Evolutionary conservation across 176 grass and related monocot genomes (phyloP).

Genomic region (Pontederia paniculata): DNA sequence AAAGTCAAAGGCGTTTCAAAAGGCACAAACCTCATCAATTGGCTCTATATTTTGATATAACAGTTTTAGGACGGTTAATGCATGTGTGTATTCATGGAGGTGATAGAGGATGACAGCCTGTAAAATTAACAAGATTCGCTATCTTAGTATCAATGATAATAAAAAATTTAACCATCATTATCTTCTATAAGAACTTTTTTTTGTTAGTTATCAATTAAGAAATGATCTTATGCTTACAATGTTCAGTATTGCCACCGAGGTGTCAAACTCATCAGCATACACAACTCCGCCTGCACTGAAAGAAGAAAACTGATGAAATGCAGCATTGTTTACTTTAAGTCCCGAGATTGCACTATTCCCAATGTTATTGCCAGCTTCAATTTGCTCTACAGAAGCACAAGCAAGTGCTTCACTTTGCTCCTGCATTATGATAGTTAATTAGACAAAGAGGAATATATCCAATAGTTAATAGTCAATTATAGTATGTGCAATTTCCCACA

Average conservation of each 20-base stretch:
- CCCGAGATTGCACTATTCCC: constrained; percentile 33
- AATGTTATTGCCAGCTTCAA: constrained; percentile 45
- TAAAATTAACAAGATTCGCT: constrained; percentile 22
- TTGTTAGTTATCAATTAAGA: constrained; percentile 12
- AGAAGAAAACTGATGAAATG: constrained; percentile 38
- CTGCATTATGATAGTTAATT: constrained; percentile 30
- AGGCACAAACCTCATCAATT: constrained; percentile 66
- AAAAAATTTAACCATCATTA: constrained; percentile 3
- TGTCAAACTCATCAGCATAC: constrained; percentile 74
- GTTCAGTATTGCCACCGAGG: constrained; percentile 71
- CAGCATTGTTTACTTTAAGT: constrained; percentile 38
- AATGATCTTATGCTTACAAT: constrained; percentile 45
- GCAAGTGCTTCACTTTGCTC: constrained; percentile 70
- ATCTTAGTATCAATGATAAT: neutral
- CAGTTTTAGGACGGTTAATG: constrained; percentile 52
- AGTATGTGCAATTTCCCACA: neutral
- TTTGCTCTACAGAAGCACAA: constrained; percentile 47
- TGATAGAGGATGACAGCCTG: constrained; percentile 83
- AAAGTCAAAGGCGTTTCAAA: constrained; percentile 1
- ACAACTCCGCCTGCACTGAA: constrained; percentile 33
- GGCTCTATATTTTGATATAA: constrained; percentile 69
- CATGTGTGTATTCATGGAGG: constrained; percentile 58
- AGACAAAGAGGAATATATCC: neutral
- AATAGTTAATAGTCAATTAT: neutral
- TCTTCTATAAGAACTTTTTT: constrained; percentile 6